These are phyloP conservation scores for Cytospora paraplurivora DNA, from an alignment of 2,329 filamentous ascomycete genomes.

Conservation along the genomic window DNA sequence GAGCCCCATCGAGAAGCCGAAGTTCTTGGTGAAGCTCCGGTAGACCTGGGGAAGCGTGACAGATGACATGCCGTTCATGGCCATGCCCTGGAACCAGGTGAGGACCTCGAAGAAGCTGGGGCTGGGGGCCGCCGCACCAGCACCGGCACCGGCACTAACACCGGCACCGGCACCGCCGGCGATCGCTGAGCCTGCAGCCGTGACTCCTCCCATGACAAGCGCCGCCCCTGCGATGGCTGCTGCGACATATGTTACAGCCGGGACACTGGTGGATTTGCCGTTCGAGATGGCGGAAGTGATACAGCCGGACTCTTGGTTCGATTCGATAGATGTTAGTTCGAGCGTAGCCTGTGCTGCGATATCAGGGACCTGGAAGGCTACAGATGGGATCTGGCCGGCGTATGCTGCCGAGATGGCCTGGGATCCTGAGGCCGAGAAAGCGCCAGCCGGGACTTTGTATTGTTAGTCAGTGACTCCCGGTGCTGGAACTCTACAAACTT, in stretches of 20 bases:
- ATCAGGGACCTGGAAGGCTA: constrained; percentile 89
- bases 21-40: constrained; percentile 87
- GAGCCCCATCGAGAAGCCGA: constrained; percentile 85
- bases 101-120: constrained; percentile 86
- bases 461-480: constrained; percentile 27
- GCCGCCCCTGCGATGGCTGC: constrained; percentile 85
- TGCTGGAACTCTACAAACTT: constrained; percentile 38
- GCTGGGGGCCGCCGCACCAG: constrained; percentile 57
- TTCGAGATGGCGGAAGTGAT: constrained; percentile 81
- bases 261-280: constrained; percentile 76
- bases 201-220: constrained; percentile 70
- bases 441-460: constrained; percentile 67
- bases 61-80: constrained; percentile 94
- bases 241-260: constrained; percentile 80
- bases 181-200: constrained; percentile 65
- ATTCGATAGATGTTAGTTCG: constrained; percentile 65
- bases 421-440: constrained; percentile 71
- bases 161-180: constrained; percentile 57
- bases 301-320: constrained; percentile 69
- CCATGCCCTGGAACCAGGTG: constrained; percentile 89
- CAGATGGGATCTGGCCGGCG: constrained; percentile 75
- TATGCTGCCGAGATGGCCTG: constrained; percentile 73
- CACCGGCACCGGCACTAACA: constrained; percentile 55
- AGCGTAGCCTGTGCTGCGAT: constrained; percentile 84
- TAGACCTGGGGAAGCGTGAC: constrained; percentile 87